Evolutionary conservation across 495 filamentous ascomycete species (phyloP), one percentile per base, ranked within the genome.

Genomic region (Aspergillus haitiensis): DNA sequence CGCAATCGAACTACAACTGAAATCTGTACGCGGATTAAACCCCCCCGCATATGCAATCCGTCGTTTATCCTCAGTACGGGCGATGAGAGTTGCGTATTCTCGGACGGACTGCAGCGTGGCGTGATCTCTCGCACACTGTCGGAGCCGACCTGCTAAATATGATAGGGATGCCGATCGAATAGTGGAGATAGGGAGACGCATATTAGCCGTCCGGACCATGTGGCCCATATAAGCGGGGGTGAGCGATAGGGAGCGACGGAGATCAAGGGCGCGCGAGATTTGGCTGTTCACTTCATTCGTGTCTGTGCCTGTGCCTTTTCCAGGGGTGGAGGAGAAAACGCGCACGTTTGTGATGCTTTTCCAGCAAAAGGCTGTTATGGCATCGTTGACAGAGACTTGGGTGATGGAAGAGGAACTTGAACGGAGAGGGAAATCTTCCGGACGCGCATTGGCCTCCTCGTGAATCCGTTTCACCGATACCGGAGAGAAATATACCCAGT

Each of bases 281-380:
- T 70, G 21, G 3, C 21, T 27, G 21, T 27, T 27, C 21, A 27
- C 21, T 27, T 27, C 21, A 27, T 27, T 27, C 3, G 71, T 16
- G 58, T 60, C 7, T 66, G 65, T 8, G n/a, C 45, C 9, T 59
- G 64, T 7, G 39, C 1, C 8, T 47, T 47, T 15, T 21, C 16
- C n/a, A 16, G 8, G 53, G 52, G 1, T 32, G 48, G 16, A 32
- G 8, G n/a, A 56, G 53, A 5, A 16, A 21, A 6, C 13, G 16
- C 73, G 70, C 6, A 66, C 52, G 12, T 34, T 35, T 39, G 59
- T 66, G 6, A 78, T 21, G 9, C 68, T 63, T 56, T 77, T 61
- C 78, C 76, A 81, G 56, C 80, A 62, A 33, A 82, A 80, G 11
- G 82, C 79, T 15, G 67, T 81, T 7, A 86, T 67, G 11, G 77